Conservation (phyloP, 2,329 filamentous ascomycete species). For the Epichloe baconii region DNA sequence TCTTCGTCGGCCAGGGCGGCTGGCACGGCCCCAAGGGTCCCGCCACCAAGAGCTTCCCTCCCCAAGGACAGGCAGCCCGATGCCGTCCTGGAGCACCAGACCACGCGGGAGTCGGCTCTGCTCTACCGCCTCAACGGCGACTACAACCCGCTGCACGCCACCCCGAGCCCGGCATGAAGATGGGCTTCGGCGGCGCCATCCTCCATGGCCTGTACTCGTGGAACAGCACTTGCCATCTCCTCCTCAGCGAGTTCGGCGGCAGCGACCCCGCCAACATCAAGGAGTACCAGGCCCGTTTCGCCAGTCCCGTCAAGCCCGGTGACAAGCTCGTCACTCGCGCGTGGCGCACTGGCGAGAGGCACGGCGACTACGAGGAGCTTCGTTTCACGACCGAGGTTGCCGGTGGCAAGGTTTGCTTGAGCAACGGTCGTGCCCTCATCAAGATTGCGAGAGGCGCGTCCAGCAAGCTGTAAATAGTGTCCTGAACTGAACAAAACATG, state of each 20-base stretch:
- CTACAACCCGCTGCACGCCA: conserved; percentile 87
- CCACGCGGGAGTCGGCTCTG: conserved; percentile 56
- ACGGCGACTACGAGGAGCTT: conserved; percentile 65
- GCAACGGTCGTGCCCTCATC: conserved; percentile 72
- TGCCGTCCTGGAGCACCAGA: conserved; percentile 55
- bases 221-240: conserved; percentile 63
- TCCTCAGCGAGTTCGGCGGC: conserved; percentile 60
- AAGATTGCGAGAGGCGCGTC: conserved; percentile 43
- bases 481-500: no score
- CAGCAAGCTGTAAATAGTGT: conserved; percentile 44
- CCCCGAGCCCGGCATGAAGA: conserved; percentile 70
- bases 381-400: conserved; percentile 68
- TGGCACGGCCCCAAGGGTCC: conserved; percentile 91
- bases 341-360: conserved; percentile 59
- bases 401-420: conserved; percentile 72
- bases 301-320: conserved; percentile 69
- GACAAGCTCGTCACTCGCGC: conserved; percentile 71
- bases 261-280: conserved; percentile 70
- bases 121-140: conserved; percentile 82
- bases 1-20: conserved; percentile 65
- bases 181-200: conserved; percentile 84
- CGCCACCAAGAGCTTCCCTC: conserved; percentile 63
- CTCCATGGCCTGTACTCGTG: conserved; percentile 83
- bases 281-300: conserved; percentile 83
- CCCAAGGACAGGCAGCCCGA: conserved; percentile 69